Evolutionary conservation across 169 alveolate species (phyloP).

Genomic region (Plasmodium gaboni): DNA sequence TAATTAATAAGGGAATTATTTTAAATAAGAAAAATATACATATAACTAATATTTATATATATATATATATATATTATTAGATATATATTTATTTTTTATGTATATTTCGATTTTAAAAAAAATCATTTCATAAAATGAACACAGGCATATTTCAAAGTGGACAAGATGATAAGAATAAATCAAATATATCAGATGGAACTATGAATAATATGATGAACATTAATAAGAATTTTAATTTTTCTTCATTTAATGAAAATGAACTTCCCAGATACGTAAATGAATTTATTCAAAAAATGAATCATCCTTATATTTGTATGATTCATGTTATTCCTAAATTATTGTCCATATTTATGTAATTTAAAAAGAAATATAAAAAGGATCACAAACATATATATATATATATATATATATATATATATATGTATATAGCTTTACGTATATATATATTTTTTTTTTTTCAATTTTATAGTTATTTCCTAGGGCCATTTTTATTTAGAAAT

Average conservation of each 20-base stretch:
- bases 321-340: conserved; percentile 58
- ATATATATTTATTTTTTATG: not conserved
- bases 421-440: too few relatives aligned
- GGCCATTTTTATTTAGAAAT: conserved; percentile 64
- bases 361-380: not conserved
- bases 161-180: not conserved
- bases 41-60: not conserved
- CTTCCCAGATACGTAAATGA: conserved; percentile 6
- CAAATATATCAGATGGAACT: not conserved
- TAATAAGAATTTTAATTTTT: conserved; percentile 12
- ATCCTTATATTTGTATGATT: conserved; percentile 60
- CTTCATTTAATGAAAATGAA: conserved; percentile 19
- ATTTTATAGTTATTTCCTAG: conserved; percentile 61
- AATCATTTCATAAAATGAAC: conserved; percentile 17
- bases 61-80: not conserved
- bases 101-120: not conserved
- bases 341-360: conserved; percentile 32
- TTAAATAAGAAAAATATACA: not conserved
- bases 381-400: not conserved
- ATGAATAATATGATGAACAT: conserved; percentile 12
- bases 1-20: too few relatives aligned
- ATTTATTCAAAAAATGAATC: conserved; percentile 39
- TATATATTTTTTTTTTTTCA: not conserved
- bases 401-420: not conserved
- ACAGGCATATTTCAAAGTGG: conserved; percentile 3